Evolutionary conservation across 2,329 filamentous ascomycete species (phyloP), one percentile per base, ranked within the genome.

Genomic region (Fusarium kyushuense): DNA sequence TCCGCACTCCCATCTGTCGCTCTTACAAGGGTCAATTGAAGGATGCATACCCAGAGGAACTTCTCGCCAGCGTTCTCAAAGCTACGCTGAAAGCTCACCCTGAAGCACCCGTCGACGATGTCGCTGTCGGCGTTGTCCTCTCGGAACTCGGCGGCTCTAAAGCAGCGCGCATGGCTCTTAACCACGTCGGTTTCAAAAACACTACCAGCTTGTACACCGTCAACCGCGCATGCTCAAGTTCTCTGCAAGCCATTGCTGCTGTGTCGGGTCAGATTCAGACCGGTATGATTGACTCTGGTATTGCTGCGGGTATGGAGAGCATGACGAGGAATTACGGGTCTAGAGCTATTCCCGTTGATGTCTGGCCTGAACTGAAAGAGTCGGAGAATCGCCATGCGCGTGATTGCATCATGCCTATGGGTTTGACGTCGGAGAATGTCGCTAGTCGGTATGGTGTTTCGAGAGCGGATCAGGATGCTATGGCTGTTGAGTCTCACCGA

Each of bases 321-420:
- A 97, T 97, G 94, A 97, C 93, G 67, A 83, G 91, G 69, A 97
- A 97, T 81, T 97, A 97, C 79, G 94, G 90, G 52, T 88, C 84
- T 27, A 84, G 89, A 58, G 94, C 94, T n/a, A 96, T 97, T 42
- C 94, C 94, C 0, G 90, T 89, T 1, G 87, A 93, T 67, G 80
- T 93, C 13, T 97, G 93, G 93, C 89, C 91, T 0, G 89, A 86
- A 52, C 81, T 97, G 63, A 87, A 83, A 72, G 86, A 90, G 2
- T 89, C 86, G 5, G 79, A 81, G 2, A 85, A 86, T 12, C 85
- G 90, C 74, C 90, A 96, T 67, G 92, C 92, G 5, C 82, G 86
- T 41, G 94, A 97, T 77, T 97, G 94, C 77, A 88, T 97, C 76
- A 96, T 97, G 94, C 89, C 90, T 71, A 97, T 97, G 94, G 94